Percentiles rank a stretch among this genome's conserved stretches.
Evolutionary conservation across 345 rosid genomes (phyloP).

Genomic region (Eucalyptus fibrosa): DNA sequence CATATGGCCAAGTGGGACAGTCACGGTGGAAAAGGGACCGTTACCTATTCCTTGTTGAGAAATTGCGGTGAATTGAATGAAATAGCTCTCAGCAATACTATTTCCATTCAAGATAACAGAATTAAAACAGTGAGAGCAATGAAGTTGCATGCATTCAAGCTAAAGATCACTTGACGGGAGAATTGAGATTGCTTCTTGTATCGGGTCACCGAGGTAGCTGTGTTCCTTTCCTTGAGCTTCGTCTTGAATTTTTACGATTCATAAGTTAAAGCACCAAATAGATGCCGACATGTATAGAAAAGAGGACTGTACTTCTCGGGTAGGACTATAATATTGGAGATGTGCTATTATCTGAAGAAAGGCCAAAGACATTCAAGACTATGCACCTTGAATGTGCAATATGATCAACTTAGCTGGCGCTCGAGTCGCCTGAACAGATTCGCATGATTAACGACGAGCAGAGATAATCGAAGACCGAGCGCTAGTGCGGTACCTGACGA

Average conservation of each 20-base stretch:
- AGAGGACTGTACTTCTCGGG: background rate
- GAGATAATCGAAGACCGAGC: background rate
- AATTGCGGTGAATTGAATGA: constrained; percentile 37
- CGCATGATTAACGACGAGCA: background rate
- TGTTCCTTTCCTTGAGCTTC: too few species aligned
- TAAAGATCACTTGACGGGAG: constrained; percentile 75
- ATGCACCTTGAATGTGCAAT: too few species aligned
- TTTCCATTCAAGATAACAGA: constrained; percentile 49
- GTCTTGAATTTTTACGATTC: background rate
- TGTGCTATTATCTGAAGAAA: background rate
- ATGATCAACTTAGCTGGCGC: background rate
- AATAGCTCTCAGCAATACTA: constrained; percentile 18
- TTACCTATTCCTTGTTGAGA: constrained; percentile 59
- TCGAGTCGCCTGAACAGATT: background rate
- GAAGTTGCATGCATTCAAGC: constrained; percentile 82
- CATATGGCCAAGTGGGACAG: constrained; percentile 38
- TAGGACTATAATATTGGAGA: background rate
- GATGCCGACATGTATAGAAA: background rate
- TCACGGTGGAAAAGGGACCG: constrained; percentile 46
- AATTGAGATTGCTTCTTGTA: constrained; percentile 7
- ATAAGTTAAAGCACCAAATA: background rate
- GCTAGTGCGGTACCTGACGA: constrained; percentile 42
- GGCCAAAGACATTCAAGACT: too few species aligned
- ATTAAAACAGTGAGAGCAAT: constrained; percentile 57
- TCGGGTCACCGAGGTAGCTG: too few species aligned